Evolutionary conservation across 2,329 filamentous ascomycete species (phyloP), one percentile per base, ranked within the genome.

Genomic region (Mycosphaerelloides madeirae): DNA sequence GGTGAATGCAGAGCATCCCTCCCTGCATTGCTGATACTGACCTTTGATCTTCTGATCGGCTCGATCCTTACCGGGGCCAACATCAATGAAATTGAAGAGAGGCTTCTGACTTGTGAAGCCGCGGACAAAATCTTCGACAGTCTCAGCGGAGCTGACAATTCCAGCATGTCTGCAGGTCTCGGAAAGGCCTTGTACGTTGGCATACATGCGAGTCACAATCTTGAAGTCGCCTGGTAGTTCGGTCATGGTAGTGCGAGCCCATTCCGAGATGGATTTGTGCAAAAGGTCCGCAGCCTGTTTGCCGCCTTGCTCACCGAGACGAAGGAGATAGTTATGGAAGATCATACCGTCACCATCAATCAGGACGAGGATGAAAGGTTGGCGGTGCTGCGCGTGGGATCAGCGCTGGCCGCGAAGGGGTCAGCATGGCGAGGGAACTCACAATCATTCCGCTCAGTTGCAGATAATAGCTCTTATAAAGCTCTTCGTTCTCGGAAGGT

Each of bases 341-440:
- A 75, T 59, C 53, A 82, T 80, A 38, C 75, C 77, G 58, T 83
- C 77, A 15, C 79, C 80, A 48, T 84, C 80, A 15, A 84, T 67
- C 2, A 84, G 65, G 13, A 83, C 74, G 3, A 83, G 65, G 3
- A 78, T 75, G 53, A 81, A 83, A 0, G 78, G 73, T 48, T 78
- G 76, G 20, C 72, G 70, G 18, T 76, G 64, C 62, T 70, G 51
- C 11, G 14, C 29, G 16, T 22, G 31, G 12, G 38, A 31, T 46
- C 31, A 46, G 44, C 25, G 19, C 9, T 38, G n/a, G 25, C 1
- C 13, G 19, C 6, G 20, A 37, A 19, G 29, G 13, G 11, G 35
- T 9, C 22, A 9, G 22, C 9, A 6, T 25, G 5, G 22, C 9
- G 9, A 25, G 22, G 20, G 19, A 15, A 44, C 50, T 41, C 53